Evolutionary conservation across 2,329 filamentous ascomycete genomes (phyloP).

Genomic region (Paracorniculantispora psalliotae): DNA sequence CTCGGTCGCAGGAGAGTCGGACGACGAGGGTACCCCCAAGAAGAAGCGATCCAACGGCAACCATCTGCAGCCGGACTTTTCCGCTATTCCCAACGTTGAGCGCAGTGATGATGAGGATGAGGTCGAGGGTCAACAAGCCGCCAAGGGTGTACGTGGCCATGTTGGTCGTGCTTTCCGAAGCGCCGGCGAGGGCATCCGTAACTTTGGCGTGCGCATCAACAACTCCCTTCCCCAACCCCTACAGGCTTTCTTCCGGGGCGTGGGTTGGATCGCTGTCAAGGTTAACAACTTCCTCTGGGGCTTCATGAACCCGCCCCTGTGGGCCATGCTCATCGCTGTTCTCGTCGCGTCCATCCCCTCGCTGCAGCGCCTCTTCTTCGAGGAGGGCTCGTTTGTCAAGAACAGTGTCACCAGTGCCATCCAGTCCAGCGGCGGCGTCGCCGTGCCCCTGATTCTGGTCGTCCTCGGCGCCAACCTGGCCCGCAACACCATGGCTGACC

Average conservation of each 20-base stretch:
- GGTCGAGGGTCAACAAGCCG: slow-evolving; percentile 22
- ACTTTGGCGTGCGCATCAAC: not conserved
- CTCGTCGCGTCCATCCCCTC: slow-evolving; percentile 81
- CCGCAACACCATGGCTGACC: slow-evolving; percentile 75
- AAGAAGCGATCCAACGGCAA: slow-evolving; percentile 26
- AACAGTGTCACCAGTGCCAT: slow-evolving; percentile 91
- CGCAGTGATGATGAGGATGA: slow-evolving; percentile 35
- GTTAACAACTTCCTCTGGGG: slow-evolving; percentile 69
- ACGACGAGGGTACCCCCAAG: slow-evolving; percentile 34
- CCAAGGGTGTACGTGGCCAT: slow-evolving; percentile 29
- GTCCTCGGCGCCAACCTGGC: slow-evolving; percentile 93
- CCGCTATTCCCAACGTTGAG: slow-evolving; percentile 56
- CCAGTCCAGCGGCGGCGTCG: slow-evolving; percentile 78
- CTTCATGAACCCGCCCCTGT: slow-evolving; percentile 97
- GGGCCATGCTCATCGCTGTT: slow-evolving; percentile 92
- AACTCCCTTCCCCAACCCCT: slow-evolving; percentile 37
- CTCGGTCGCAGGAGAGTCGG: slow-evolving; percentile 45
- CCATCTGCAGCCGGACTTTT: slow-evolving; percentile 45
- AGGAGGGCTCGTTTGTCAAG: slow-evolving; percentile 80
- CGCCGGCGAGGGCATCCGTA: not conserved
- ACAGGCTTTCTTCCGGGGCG: slow-evolving; percentile 29
- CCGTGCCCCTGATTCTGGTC: slow-evolving; percentile 90
- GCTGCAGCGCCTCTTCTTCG: slow-evolving; percentile 82
- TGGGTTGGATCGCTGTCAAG: slow-evolving; percentile 34
- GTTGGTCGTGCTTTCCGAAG: slow-evolving; percentile 18